Percentiles rank a stretch among this genome's conserved stretches.
phyloP scores from a whole-genome alignment of 2,329 filamentous ascomycete species.

The Curvularia eragrostidis region DNA sequence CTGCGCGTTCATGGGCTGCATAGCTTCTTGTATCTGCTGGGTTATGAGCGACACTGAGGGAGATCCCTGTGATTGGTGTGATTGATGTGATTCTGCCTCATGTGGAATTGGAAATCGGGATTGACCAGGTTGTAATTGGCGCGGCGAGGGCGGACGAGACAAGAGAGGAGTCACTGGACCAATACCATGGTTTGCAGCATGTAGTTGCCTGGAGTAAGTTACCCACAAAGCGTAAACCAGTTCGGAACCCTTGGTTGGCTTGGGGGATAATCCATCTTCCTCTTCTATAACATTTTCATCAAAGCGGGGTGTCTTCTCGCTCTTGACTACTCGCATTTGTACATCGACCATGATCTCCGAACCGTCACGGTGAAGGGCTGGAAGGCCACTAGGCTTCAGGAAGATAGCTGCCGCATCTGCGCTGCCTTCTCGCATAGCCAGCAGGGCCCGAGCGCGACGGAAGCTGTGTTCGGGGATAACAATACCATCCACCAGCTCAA shows the following conservation, averaged over 20 bases:
- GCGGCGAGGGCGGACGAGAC: slow-evolving; percentile 74
- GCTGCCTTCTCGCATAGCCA: slow-evolving; percentile 82
- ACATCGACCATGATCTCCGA: slow-evolving; percentile 92
- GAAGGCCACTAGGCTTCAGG: slow-evolving; percentile 80
- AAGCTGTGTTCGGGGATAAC: slow-evolving; percentile 97
- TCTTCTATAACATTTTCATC: slow-evolving; percentile 71
- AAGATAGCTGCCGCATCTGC: slow-evolving; percentile 78
- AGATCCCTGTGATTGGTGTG: slow-evolving; percentile 42
- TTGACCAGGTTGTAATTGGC: slow-evolving; percentile 80
- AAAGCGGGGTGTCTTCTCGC: slow-evolving; percentile 63
- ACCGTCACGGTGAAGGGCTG: slow-evolving; percentile 87
- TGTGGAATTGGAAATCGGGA: slow-evolving; percentile 53
- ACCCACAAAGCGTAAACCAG: slow-evolving; percentile 96
- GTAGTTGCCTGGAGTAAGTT: slow-evolving; percentile 91
- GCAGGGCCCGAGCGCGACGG: slow-evolving; percentile 81
- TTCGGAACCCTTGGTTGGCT: slow-evolving; percentile 64
- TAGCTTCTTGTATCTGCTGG: slow-evolving; percentile 59
- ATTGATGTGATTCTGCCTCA: slow-evolving; percentile 44
- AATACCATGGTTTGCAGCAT: slow-evolving; percentile 70
- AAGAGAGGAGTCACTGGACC: slow-evolving; percentile 69
- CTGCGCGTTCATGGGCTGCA: slow-evolving; percentile 54
- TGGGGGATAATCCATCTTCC: slow-evolving; percentile 49
- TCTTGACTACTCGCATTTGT: slow-evolving; percentile 95
- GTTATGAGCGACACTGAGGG: slow-evolving; percentile 57
- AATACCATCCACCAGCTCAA: slow-evolving; percentile 87